Base-by-base conservation (phyloP, 2,329 filamentous ascomycete genomes). In the Penicillium sp. region DNA sequence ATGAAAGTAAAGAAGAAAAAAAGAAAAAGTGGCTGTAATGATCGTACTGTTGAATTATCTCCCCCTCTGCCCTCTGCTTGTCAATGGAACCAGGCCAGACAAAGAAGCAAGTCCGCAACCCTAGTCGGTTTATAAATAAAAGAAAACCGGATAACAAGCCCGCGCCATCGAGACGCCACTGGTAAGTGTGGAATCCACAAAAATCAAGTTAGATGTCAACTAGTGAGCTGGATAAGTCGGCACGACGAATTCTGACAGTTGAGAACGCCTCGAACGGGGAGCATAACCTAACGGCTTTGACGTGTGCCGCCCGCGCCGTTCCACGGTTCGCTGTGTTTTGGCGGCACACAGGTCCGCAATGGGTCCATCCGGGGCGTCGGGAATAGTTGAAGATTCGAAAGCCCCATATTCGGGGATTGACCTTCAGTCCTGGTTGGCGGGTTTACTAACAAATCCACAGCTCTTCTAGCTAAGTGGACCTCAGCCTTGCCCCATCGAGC, bases 1-100 rank as follows among this genome's bases (percentile, higher is more conserved):
- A 47, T 26, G 48, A 39, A 45, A 24, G 33, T n/a, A 44, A 24
- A 33, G n/a, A 19, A 41, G 58, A 48, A 22, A 41, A 24, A 24
- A 56, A 37, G 52, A 26, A 44, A 39, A 33, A 57, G 44, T 47
- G 27, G 21, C 27, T 37, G 24, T 27, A 27, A 37, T 57, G 44
- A 19, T 13, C 54, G 37, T 29, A 44, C 14, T 21, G 35, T 19
- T 39, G 8, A 21, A 10, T 22, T 37, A n/a, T 29, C 52, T 48
- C 14, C 39, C 49, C 54, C 44, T 55, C 44, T 37, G 37, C 26
- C 27, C 24, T 39, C n/a, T 41, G 50, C 58, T 64, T 68, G 45
- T 50, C 58, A 65, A 65, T 66, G 48, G 62, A 61, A 66, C 61
- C 57, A 60, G 63, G 13, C 57, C 55, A 53, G 52, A 64, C 61